A percentile compares a stretch with the other conserved stretches of the same genome.
Evolutionary conservation across 2,329 filamentous ascomycete species (phyloP).

Genomic region (Ascocoryne sarcoides): DNA sequence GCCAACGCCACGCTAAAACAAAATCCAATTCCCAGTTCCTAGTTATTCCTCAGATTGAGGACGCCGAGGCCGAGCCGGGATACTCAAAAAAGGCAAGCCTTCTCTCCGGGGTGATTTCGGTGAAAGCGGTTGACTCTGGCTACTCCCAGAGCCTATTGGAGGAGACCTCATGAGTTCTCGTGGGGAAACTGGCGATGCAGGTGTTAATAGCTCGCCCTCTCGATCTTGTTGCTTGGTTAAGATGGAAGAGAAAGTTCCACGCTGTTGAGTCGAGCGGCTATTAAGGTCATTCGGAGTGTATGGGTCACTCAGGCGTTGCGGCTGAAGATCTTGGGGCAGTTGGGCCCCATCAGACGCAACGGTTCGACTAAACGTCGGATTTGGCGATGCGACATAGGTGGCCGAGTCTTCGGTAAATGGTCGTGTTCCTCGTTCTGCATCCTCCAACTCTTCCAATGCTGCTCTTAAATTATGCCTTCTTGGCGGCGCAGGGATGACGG

Average conservation of each 20-base stretch:
- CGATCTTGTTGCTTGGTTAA: conserved; percentile 13
- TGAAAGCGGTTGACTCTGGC: conserved; percentile 8
- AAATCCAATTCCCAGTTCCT: background rate
- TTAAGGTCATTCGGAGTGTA: conserved; percentile 22
- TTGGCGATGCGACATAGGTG: background rate
- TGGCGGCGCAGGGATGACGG: conserved; percentile 52
- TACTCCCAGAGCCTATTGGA: conserved; percentile 13
- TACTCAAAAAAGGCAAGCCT: conserved; percentile 20
- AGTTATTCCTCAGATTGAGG: conserved; percentile 15
- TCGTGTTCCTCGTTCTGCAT: conserved; percentile 6
- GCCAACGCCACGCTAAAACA: conserved; percentile 2
- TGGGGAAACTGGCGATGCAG: conserved; percentile 7
- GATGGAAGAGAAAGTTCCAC: conserved; percentile 23
- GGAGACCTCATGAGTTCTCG: conserved; percentile 2
- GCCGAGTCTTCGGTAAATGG: background rate
- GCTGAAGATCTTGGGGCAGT: conserved; percentile 1
- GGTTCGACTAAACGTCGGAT: background rate
- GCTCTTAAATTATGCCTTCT: conserved; percentile 49
- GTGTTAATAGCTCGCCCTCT: conserved; percentile 5
- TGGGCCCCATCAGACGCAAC: background rate
- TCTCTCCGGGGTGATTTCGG: conserved; percentile 13
- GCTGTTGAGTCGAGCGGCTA: conserved; percentile 19
- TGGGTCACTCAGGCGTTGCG: conserved; percentile 17
- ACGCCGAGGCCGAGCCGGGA: conserved; percentile 25
- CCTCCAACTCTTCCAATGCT: conserved; percentile 40